phyloP scores from a whole-genome alignment of 257 asterid species.

The Plantago ovata region DNA sequence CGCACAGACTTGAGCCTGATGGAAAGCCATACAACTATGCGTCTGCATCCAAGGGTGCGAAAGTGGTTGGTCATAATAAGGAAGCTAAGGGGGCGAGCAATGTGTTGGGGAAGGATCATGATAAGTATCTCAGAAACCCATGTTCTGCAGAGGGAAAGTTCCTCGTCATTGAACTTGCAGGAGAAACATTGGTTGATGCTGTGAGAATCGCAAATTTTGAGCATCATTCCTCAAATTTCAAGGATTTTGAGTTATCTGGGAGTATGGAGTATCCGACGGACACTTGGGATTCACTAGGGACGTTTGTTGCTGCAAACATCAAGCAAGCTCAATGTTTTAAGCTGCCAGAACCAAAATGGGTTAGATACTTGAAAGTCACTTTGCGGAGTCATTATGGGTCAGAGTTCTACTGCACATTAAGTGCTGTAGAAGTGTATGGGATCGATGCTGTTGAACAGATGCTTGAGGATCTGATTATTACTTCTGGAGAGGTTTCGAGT shows the following conservation, averaged over 20 bases:
- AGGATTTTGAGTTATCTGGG: constrained; percentile 75
- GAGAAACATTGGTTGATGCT: constrained; percentile 81
- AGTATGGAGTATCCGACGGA: constrained; percentile 78
- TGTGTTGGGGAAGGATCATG: constrained; percentile 78
- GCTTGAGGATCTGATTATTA: constrained; percentile 90
- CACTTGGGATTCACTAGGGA: constrained; percentile 65
- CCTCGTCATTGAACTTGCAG: constrained; percentile 75
- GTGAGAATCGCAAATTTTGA: constrained; percentile 89
- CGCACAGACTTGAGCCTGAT: constrained; percentile 86
- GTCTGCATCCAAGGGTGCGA: constrained; percentile 86
- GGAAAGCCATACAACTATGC: constrained; percentile 92
- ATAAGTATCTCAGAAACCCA: constrained; percentile 83
- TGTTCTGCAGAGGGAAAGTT: constrained; percentile 74
- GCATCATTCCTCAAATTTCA: constrained; percentile 84
- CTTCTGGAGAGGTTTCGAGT: constrained; percentile 48
- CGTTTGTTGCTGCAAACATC: constrained; percentile 73
- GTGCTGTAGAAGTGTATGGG: constrained; percentile 90
- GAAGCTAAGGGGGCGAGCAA: constrained; percentile 89
- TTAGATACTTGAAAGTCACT: constrained; percentile 73
- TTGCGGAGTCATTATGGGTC: constrained; percentile 84
- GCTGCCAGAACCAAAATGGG: constrained; percentile 88
- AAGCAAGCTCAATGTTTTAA: constrained; percentile 83
- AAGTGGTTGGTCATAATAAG: constrained; percentile 79
- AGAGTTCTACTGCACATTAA: constrained; percentile 85
- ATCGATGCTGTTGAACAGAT: constrained; percentile 92